Evolutionary conservation across 495 filamentous ascomycete species (phyloP), one percentile per base, ranked within the genome.

Genomic region (Jackrogersella minutella): DNA sequence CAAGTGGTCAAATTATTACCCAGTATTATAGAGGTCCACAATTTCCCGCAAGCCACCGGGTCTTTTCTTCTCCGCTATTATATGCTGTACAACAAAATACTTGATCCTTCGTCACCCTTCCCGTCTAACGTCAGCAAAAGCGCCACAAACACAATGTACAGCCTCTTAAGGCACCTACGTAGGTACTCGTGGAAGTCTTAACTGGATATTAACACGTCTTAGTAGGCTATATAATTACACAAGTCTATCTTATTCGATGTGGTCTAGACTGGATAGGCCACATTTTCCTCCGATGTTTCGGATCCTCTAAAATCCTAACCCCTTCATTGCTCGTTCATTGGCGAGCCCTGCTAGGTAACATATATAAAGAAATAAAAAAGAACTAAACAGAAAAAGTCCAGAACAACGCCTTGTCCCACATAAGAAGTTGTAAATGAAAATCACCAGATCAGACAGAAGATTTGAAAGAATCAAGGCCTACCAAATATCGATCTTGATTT

Each of bases 61-160:
- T 14, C 31, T 37, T 54, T 31, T 36, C 17, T n/a, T n/a, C 37
- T 50, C 43, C 52, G 19, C 61, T 52, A 36, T 8, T 40, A 14
- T 47, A 52, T 64, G 61, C 51, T 26, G 56, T 64, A 47, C 44
- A 24, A 60, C 60, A 16, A n/a, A 51, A 49, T 47, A 55, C 33
- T 43, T 53, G 21, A 36, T 50, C 50, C 50, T 14, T 26, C 44
- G 40, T 57, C 51, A 53, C 56, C 50, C 43, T 41, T 24, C 33
- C 56, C 34, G 66, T 69, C 66, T 41, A 69, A 69, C 60, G 66
- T 69, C 50, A 69, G 66, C 60, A 22, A 19, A 33, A 62, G 30
- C 37, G 44, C 51, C 50, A 54, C 59, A 14, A 57, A 13, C 34
- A 44, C 24, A 17, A 31, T 37, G 28, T 26, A 39, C 13, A 21